phyloP scores from a whole-genome alignment of 129 eudicot genomes.

The Helianthus annuus region HanXRQr2.0-SUNRISE NC_035447.2:167132397-167132896 shows the following conservation, averaged over 20 bases:
- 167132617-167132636: background rate
- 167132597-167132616: background rate
- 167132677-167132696: background rate
- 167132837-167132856: too few relatives aligned
- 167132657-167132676: background rate
- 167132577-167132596: background rate
- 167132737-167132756: background rate
- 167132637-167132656: background rate
- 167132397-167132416: background rate
- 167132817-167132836: too few relatives aligned
- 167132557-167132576: background rate
- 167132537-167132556: slow-evolving; percentile 9
- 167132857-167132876: background rate
- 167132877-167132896: background rate
- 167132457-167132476: background rate
- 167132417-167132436: background rate
- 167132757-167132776: background rate
- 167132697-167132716: background rate
- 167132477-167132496: background rate
- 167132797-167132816: background rate
- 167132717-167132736: too few relatives aligned
- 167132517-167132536: background rate
- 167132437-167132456: background rate
- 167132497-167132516: background rate
- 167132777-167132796: background rate